Evolutionary conservation across 1,284 basidiomycete genomes (phyloP).

Genomic region (Melampsora occidentalis): DNA sequence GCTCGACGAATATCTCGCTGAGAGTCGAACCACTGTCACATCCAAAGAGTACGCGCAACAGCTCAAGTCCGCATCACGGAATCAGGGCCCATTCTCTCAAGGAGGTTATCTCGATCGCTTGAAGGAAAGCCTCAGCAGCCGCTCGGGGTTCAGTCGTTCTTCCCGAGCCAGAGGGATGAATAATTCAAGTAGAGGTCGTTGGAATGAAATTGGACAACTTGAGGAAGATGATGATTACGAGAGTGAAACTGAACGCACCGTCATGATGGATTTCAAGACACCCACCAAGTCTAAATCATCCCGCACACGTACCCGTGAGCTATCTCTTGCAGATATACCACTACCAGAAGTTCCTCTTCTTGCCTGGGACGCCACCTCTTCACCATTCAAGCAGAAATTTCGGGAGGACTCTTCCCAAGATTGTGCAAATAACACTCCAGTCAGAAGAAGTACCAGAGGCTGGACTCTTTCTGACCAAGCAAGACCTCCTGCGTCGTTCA

Average conservation of each 20-base stretch:
- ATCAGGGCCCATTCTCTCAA: not conserved
- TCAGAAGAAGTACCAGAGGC: constrained; percentile 11
- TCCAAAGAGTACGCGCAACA: constrained; percentile 3
- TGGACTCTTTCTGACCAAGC: constrained; percentile 18
- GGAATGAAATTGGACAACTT: constrained; percentile 38
- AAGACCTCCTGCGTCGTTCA: constrained; percentile 14
- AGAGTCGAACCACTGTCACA: constrained; percentile 3
- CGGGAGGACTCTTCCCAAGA: too few relatives aligned
- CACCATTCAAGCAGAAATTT: not conserved
- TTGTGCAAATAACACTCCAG: not conserved
- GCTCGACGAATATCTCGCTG: not conserved
- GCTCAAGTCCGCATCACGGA: not conserved
- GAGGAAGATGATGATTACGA: constrained; percentile 9
- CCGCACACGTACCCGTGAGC: not conserved
- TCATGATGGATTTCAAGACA: constrained; percentile 9
- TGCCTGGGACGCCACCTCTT: constrained; percentile 20
- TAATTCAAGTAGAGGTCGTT: constrained; percentile 23
- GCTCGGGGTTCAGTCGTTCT: constrained; percentile 26
- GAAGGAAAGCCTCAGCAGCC: constrained; percentile 40
- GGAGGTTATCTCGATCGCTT: constrained; percentile 17
- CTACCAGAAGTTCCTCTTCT: constrained; percentile 23
- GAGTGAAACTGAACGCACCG: constrained; percentile 4
- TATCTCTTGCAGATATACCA: constrained; percentile 26
- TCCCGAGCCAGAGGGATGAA: not conserved
- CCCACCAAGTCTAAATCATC: not conserved